Base-by-base conservation (phyloP, 2,329 filamentous ascomycete genomes). In the Beauveria scarabaeidicola region DNA sequence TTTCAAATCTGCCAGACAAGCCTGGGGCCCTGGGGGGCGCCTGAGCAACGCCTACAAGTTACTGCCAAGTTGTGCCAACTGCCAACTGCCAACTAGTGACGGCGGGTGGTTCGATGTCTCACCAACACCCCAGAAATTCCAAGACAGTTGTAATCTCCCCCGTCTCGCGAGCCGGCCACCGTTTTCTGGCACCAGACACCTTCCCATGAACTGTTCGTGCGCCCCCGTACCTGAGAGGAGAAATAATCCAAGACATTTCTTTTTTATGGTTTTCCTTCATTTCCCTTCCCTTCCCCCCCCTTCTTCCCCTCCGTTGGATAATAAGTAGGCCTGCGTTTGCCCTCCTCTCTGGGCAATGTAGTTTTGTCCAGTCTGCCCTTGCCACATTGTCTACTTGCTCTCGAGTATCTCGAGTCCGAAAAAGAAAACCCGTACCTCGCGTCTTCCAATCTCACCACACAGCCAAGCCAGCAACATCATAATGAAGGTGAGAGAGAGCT, bases 401-500 rank as follows among this genome's bases (percentile, higher is more conserved):
- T 23, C 23, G 17, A 27, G 9, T 11, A 17, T 36, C 51, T 19
- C 11, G 15, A 8, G 5, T 21, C 23, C 9, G 11, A 32, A 27
- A 15, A 36, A 51, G 32, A 36, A 36, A 15, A 15, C 13, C 5
- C 11, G n/a, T n/a, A 36, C 53, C 43, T 40, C 4, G 10, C 40
- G 8, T 1, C 50, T 25, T 29, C 19, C 23, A 19, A 5, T 3
- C 46, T n/a, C 15, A 29, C 4, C 25, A n/a, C 25, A 47, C 8
- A 21, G 10, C 44, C 44, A 15, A 10, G 32, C 32, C 23, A 17
- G 27, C 19, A 17, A 25, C 9, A 25, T 29, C 47, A 41, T 40
- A 57, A 61, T 61, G 59, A 57, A 61, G 59, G 59, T 61, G 48
- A 51, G 51, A 41, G 5, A 6, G 29, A 50, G 47, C 47, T 15